phyloP scores from a whole-genome alignment of 805 yeast genomes.

The Ogataea pini region DNA sequence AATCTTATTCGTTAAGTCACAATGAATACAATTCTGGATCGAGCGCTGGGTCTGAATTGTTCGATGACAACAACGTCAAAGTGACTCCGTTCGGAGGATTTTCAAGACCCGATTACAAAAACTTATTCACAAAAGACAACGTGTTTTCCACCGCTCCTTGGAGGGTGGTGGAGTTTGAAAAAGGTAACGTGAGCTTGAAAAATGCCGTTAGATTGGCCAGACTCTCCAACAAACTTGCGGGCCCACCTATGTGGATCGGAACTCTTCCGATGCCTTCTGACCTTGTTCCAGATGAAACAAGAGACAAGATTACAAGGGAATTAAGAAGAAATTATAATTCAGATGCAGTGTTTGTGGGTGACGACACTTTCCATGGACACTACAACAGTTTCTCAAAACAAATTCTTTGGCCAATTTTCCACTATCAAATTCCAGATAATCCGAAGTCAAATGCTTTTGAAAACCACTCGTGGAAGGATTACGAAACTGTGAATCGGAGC shows the following conservation, averaged over 20 bases:
- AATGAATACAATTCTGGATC: conserved; percentile 1
- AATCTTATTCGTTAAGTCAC: neutral
- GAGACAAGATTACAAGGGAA: conserved; percentile 49
- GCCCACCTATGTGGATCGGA: conserved; percentile 76
- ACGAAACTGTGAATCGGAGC: conserved; percentile 69
- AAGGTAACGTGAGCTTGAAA: conserved; percentile 85
- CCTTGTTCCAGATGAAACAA: conserved; percentile 60
- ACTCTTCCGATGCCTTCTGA: conserved; percentile 91
- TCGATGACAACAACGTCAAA: conserved; percentile 28
- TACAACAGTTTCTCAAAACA: conserved; percentile 91
- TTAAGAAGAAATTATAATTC: conserved; percentile 53
- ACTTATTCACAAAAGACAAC: conserved; percentile 45
- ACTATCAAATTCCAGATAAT: conserved; percentile 92
- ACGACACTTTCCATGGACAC: conserved; percentile 83
- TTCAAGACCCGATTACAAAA: conserved; percentile 58
- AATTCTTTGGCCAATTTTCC: conserved; percentile 93
- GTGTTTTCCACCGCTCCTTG: conserved; percentile 66
- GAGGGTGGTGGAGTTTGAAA: conserved; percentile 64
- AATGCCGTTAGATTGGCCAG: conserved; percentile 76
- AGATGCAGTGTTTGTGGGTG: conserved; percentile 71
- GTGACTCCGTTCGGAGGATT: conserved; percentile 74
- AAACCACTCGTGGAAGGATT: conserved; percentile 91
- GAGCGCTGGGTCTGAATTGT: conserved; percentile 2
- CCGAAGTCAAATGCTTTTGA: conserved; percentile 93
- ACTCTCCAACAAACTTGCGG: conserved; percentile 37